These are phyloP conservation scores for Penicillium herquei DNA, from an alignment of 495 filamentous ascomycete genomes.

Conservation along the genomic window DNA sequence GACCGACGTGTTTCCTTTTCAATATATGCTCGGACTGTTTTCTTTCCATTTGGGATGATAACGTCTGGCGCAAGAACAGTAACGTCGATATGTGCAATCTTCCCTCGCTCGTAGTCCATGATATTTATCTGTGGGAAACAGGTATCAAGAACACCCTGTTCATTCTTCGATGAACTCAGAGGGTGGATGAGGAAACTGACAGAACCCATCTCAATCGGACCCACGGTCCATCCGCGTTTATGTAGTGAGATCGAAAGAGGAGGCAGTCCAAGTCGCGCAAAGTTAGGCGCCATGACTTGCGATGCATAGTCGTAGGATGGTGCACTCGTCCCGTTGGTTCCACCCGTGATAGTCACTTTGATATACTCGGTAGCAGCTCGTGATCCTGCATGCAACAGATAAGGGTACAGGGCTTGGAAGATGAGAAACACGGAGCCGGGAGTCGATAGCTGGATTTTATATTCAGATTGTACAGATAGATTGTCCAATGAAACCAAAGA, in stretches of 20 bases:
- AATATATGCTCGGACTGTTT: slow-evolving; percentile 7
- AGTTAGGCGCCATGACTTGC: slow-evolving; percentile 71
- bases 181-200: slow-evolving; percentile 59
- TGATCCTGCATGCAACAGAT: slow-evolving; percentile 59
- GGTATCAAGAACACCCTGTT: not conserved
- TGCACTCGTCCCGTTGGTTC: slow-evolving; percentile 73
- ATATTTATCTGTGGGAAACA: slow-evolving; percentile 37
- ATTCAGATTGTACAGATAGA: slow-evolving; percentile 21
- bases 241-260: slow-evolving; percentile 53
- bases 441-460: slow-evolving; percentile 33
- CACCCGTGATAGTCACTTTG: slow-evolving; percentile 65
- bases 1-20: slow-evolving; percentile 10
- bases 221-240: slow-evolving; percentile 66
- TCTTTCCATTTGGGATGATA: slow-evolving; percentile 4
- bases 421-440: slow-evolving; percentile 60
- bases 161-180: slow-evolving; percentile 21
- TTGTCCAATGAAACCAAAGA: slow-evolving; percentile 6
- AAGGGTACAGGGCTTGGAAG: slow-evolving; percentile 80
- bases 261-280: slow-evolving; percentile 62
- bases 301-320: slow-evolving; percentile 74
- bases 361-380: slow-evolving; percentile 32
- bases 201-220: slow-evolving; percentile 54
- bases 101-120: slow-evolving; percentile 36
- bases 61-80: slow-evolving; percentile 54
- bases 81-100: slow-evolving; percentile 57